Percentiles rank a stretch among this genome's conserved stretches.
These are phyloP conservation scores for Malassezia pachydermatis DNA, from an alignment of 1,284 basidiomycete genomes.

Conservation along the genomic window DNA sequence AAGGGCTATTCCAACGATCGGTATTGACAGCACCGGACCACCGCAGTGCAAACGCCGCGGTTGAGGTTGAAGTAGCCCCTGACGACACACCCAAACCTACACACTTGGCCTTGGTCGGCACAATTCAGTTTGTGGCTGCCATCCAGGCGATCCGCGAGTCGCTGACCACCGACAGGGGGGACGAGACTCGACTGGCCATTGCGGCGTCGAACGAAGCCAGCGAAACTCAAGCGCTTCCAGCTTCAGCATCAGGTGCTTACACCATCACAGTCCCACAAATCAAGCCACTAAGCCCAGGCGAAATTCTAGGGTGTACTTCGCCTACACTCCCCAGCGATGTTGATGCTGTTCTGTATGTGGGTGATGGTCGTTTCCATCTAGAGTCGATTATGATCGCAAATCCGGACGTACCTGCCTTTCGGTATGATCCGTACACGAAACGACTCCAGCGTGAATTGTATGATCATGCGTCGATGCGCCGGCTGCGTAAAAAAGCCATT, in stretches of 20 bases:
- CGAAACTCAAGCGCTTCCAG: background rate
- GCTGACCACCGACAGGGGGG: conserved; percentile 21
- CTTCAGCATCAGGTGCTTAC: conserved; percentile 24
- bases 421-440: conserved; percentile 97
- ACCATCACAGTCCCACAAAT: conserved; percentile 63
- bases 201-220: background rate
- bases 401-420: conserved; percentile 85
- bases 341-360: conserved; percentile 60
- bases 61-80: background rate
- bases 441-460: conserved; percentile 88
- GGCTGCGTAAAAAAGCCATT: conserved; percentile 63
- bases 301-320: conserved; percentile 93
- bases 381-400: conserved; percentile 99
- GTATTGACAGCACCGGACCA: conserved; percentile 11
- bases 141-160: conserved; percentile 34
- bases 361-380: conserved; percentile 94
- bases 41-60: background rate
- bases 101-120: conserved; percentile 42
- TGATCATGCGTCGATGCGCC: conserved; percentile 75
- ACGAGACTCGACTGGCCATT: background rate
- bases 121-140: conserved; percentile 46
- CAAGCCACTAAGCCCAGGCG: conserved; percentile 87
- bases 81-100: conserved; percentile 11
- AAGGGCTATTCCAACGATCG: conserved; percentile 60
- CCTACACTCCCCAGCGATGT: conserved; percentile 55